Percentiles rank a stretch among this genome's conserved stretches.
Conservation (phyloP, 306 rosid genomes). For the Rosa multiflora region DNA sequence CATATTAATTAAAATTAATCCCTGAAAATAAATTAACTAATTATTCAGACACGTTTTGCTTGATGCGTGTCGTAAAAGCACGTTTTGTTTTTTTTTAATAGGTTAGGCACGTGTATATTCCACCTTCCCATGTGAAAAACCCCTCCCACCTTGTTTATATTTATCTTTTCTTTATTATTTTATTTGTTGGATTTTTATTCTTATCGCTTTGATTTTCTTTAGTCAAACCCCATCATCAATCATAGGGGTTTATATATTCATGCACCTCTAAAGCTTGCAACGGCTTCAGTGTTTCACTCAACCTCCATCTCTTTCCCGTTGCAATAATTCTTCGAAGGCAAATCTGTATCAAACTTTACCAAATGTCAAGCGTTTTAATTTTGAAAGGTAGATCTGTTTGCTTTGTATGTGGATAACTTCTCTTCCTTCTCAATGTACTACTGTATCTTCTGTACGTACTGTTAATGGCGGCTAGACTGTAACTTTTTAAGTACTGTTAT, state of each 20-base stretch:
- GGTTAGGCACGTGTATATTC: conserved; percentile 38
- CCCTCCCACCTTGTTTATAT: conserved; percentile 5
- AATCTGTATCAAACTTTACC: no score
- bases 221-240: conserved; percentile 3
- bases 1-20: neutral
- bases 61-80: conserved; percentile 29
- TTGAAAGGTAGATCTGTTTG: neutral
- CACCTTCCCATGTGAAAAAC: conserved; percentile 42
- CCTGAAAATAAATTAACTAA: neutral
- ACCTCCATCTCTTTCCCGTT: neutral
- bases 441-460: neutral
- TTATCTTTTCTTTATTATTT: neutral
- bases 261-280: neutral
- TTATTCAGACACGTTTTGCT: conserved; percentile 47
- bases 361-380: neutral
- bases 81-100: neutral
- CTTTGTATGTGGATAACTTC: neutral
- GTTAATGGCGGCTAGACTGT: no score
- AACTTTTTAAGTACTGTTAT: no score
- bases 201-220: neutral
- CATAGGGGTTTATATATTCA: neutral
- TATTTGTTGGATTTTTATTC: neutral
- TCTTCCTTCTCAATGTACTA: neutral
- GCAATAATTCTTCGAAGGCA: neutral
- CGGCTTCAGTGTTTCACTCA: neutral